Conservation (phyloP, 192 early-diverging fungal species). For the Coemansia sp. region DNA sequence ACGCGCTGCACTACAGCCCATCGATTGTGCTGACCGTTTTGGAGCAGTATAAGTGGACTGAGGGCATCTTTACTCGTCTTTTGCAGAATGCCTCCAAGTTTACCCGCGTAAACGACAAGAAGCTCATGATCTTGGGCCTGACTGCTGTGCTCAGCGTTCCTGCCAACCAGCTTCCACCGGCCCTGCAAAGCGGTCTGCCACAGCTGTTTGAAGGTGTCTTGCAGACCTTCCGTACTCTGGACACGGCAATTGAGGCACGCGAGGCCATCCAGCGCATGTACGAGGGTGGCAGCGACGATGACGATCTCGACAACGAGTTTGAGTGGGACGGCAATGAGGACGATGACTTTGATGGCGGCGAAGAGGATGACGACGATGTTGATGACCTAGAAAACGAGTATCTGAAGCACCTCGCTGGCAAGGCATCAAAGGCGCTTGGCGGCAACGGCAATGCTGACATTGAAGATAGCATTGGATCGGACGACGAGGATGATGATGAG, state of each 20-base stretch:
- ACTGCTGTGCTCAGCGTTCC: constrained; percentile 77
- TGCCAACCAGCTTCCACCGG: constrained; percentile 67
- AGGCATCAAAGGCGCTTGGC: constrained; percentile 56
- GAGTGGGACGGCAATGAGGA: constrained; percentile 55
- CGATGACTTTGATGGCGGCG: constrained; percentile 61
- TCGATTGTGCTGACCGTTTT: constrained; percentile 71
- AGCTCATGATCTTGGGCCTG: constrained; percentile 84
- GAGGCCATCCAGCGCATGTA: constrained; percentile 54
- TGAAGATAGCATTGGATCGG: constrained; percentile 34
- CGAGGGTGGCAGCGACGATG: constrained; percentile 43
- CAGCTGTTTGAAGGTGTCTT: constrained; percentile 76
- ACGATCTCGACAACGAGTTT: constrained; percentile 33
- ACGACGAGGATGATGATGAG: constrained; percentile 62
- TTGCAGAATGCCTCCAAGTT: constrained; percentile 75
- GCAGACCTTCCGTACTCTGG: constrained; percentile 76
- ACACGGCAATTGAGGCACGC: constrained; percentile 57
- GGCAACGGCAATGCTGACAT: constrained; percentile 43
- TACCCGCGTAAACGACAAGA: constrained; percentile 91
- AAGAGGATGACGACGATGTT: constrained; percentile 66
- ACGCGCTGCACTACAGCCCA: constrained; percentile 90
- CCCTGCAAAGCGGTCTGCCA: constrained; percentile 74
- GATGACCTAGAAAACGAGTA: constrained; percentile 68
- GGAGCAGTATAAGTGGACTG: constrained; percentile 78
- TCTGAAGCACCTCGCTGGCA: constrained; percentile 62
- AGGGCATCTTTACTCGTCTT: constrained; percentile 81